A percentile compares a stretch with the other conserved stretches of the same genome.
Evolutionary conservation across 1,284 basidiomycete species (phyloP).

Genomic region (Flammula alnicola): DNA sequence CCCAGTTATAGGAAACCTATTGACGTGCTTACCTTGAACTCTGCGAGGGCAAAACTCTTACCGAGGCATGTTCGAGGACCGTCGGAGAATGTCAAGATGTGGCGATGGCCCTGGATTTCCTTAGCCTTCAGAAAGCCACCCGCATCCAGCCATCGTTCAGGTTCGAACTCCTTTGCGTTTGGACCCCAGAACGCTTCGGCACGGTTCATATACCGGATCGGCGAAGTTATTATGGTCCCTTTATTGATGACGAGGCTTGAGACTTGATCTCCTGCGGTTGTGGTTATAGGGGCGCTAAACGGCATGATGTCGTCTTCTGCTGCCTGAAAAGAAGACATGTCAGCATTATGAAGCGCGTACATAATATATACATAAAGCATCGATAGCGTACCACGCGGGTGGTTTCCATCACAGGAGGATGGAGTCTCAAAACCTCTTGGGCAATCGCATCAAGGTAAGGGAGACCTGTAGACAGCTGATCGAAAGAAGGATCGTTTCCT

Average conservation of each 20-base stretch:
- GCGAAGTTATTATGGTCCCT: constrained; percentile 46
- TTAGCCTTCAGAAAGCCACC: constrained; percentile 30
- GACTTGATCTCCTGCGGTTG: constrained; percentile 40
- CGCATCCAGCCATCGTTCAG: constrained; percentile 40
- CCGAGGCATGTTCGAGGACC: constrained; percentile 53
- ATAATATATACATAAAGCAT: constrained; percentile 23
- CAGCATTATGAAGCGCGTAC: constrained; percentile 24
- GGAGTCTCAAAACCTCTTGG: constrained; percentile 50
- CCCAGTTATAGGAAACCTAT: neutral
- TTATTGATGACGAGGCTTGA: constrained; percentile 48
- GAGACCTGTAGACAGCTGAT: constrained; percentile 49
- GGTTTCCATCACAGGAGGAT: constrained; percentile 46
- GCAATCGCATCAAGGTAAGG: constrained; percentile 65
- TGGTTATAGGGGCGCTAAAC: constrained; percentile 45
- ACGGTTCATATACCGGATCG: constrained; percentile 49
- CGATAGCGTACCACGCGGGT: constrained; percentile 43
- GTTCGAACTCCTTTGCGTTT: constrained; percentile 36
- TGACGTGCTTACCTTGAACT: constrained; percentile 49
- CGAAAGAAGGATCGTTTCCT: constrained; percentile 45
- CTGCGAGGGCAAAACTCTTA: constrained; percentile 46
- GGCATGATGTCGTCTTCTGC: constrained; percentile 59
- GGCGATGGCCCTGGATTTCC: constrained; percentile 44
- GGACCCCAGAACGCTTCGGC: constrained; percentile 51
- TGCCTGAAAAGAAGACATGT: constrained; percentile 36
- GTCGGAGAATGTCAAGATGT: constrained; percentile 53